Base-by-base conservation (phyloP, 2,329 filamentous ascomycete species). In the Chlorencoelia australis region DNA sequence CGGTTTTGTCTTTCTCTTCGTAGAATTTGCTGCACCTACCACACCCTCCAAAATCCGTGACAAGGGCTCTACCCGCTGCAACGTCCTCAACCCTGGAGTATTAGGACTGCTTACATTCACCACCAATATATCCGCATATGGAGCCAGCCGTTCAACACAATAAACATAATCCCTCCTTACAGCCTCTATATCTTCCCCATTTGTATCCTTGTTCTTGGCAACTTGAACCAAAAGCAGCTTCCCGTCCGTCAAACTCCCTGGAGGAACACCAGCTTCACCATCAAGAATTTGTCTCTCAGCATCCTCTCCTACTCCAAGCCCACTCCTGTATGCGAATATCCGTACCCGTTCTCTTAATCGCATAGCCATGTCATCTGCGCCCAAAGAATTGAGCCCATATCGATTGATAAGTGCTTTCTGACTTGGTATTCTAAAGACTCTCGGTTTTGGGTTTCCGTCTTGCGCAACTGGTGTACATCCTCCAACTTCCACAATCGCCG, bases 21-120 rank as follows among this genome's bases (percentile, higher is more conserved):
- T 71, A 44, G 67, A 66, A 48, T 73, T 66, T 1, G 87, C 87
- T 37, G 89, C 83, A 11, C 75, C 68, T 2, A 96, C 89, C 0
- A 96, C 89, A 1, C 84, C 83, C 7, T 69, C 73, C 26, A 98
- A 65, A 30, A 98, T 80, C 27, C 74, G 67, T 2, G 86, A 89
- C 39, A 98, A 64, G 1, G 88, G 89, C 46, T 82, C 86, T 0
- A 79, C 74, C 2, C 83, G 82, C 62, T 98, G 91, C 24, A 98
- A 67, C 38, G 86, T 82, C 16, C 91, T 76, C 32, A 96, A 70
- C 0, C 91, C 89, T 0, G 89, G 89, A 0, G 89, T 96, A 63
- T 98, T 98, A 16, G 91, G 91, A 50, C 84, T 93, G 54, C 87
- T 94, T 33, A 98, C 91, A 53, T 98, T 98, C 54, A 98, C 91